These are phyloP conservation scores for Auriscalpium orientale DNA, from an alignment of 768 basidiomycete genomes.

Conservation along the genomic window DNA sequence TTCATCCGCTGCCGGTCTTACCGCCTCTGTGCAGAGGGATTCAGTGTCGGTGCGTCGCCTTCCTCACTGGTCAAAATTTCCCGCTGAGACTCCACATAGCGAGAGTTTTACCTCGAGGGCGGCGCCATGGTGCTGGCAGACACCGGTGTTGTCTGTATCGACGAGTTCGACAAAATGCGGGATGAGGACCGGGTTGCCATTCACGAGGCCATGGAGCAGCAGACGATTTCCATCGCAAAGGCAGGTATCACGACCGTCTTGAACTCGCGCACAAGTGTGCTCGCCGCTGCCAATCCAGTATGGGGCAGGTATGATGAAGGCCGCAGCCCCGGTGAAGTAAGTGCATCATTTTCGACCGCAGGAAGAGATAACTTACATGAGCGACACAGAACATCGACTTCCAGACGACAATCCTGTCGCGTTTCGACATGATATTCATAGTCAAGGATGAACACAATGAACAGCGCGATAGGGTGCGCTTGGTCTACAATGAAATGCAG, in stretches of 20 bases:
- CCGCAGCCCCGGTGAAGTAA: slow-evolving; percentile 86
- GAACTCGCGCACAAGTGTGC: slow-evolving; percentile 91
- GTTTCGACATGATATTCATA: slow-evolving; percentile 99
- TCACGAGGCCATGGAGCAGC: slow-evolving; percentile 99
- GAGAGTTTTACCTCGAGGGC: slow-evolving; percentile 98
- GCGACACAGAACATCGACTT: slow-evolving; percentile 80
- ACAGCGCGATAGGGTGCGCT: slow-evolving; percentile 67
- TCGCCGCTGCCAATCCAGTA: slow-evolving; percentile 96
- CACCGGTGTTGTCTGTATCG: slow-evolving; percentile 97
- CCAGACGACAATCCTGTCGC: slow-evolving; percentile 94
- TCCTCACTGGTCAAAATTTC: slow-evolving; percentile 3
- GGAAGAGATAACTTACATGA: not conserved
- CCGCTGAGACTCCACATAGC: slow-evolving; percentile 35
- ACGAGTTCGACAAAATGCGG: slow-evolving; percentile 99
- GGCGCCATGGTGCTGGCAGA: slow-evolving; percentile 99
- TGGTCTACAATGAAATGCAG: slow-evolving; percentile 16
- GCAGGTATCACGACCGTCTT: slow-evolving; percentile 97
- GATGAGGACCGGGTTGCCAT: slow-evolving; percentile 99
- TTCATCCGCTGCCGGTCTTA: slow-evolving; percentile 96
- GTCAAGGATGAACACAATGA: slow-evolving; percentile 98
- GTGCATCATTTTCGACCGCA: slow-evolving; percentile 2
- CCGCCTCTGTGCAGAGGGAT: slow-evolving; percentile 95
- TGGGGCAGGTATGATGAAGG: slow-evolving; percentile 98
- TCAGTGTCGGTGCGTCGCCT: slow-evolving; percentile 65
- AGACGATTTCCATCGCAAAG: slow-evolving; percentile 98